Base-by-base conservation (phyloP, 1,139 yeast genomes). In the Geotrichum restrictum region DNA sequence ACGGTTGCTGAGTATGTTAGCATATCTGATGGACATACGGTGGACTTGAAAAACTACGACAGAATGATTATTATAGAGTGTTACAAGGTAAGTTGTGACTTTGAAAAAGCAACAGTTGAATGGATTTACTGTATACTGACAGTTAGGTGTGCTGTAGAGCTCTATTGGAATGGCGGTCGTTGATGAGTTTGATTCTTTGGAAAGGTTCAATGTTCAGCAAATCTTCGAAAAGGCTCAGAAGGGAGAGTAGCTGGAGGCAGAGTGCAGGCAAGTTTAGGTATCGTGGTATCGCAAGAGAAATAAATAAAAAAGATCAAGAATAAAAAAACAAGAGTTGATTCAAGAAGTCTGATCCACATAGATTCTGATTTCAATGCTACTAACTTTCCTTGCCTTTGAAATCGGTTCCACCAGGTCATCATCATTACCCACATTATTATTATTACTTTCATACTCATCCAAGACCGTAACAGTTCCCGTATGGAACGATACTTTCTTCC, bases 51-150 rank as follows among this genome's bases (percentile, higher is more conserved):
- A 61, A 72, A 82, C 18, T 88, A 82, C 64, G 95, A 89, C 55
- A 83, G 83, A 63, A 73, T 93, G 61, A 80, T 93, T 49, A 66
- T 93, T 55, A 85, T 93, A 1, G 96, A 89, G 66, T 87, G 96
- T 64, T 93, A 83, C 70, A 91, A 89, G 60, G 63, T 60, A 21
- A 42, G 51, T 39, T 18, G 3, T n/a, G n/a, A n/a, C n/a, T n/a
- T n/a, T n/a, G n/a, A n/a, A n/a, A n/a, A n/a, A n/a, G n/a, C n/a
- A n/a, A n/a, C n/a, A n/a, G n/a, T n/a, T n/a, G n/a, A n/a, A n/a
- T n/a, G n/a, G n/a, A n/a, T n/a, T n/a, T n/a, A n/a, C n/a, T n/a
- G n/a, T n/a, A n/a, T n/a, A n/a, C n/a, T n/a, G n/a, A n/a, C n/a
- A n/a, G 10, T n/a, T 13, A 6, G 11, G 11, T 14, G 11, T 48